Percentiles rank a stretch among this genome's conserved stretches.
These are phyloP conservation scores for Apiospora sp. DNA, from an alignment of 2,329 filamentous ascomycete genomes.

Conservation along the genomic window DNA sequence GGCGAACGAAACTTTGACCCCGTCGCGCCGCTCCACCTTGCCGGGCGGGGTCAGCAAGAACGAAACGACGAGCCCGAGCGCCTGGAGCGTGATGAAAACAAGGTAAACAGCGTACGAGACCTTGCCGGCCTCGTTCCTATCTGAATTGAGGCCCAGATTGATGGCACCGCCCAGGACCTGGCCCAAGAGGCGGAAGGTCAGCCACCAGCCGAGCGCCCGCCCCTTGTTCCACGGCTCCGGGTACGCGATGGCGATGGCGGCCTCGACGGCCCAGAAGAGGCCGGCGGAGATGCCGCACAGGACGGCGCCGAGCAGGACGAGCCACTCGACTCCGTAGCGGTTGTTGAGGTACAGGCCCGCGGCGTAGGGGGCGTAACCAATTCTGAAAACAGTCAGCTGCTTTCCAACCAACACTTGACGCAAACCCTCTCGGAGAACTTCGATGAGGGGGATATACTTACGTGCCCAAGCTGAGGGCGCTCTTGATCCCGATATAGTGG, in stretches of 20 bases:
- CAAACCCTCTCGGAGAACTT: neutral
- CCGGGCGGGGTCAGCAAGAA: slow-evolving; percentile 67
- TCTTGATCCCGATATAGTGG: slow-evolving; percentile 74
- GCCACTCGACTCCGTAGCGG: slow-evolving; percentile 73
- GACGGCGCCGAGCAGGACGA: slow-evolving; percentile 72
- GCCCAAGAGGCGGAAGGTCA: slow-evolving; percentile 64
- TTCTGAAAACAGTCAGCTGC: slow-evolving; percentile 37
- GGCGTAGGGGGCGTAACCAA: slow-evolving; percentile 76
- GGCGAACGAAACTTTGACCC: slow-evolving; percentile 64
- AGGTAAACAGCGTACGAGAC: slow-evolving; percentile 75
- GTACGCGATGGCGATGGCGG: slow-evolving; percentile 76
- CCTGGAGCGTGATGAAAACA: slow-evolving; percentile 76
- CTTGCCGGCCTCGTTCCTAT: slow-evolving; percentile 64
- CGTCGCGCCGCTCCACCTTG: slow-evolving; percentile 71
- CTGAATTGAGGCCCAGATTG: slow-evolving; percentile 71
- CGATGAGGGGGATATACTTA: slow-evolving; percentile 40
- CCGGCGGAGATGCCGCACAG: slow-evolving; percentile 75
- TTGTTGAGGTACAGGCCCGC: slow-evolving; percentile 78
- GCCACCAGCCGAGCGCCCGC: slow-evolving; percentile 72
- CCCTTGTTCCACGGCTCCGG: slow-evolving; percentile 74
- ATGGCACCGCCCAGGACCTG: slow-evolving; percentile 78
- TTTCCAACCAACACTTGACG: no score
- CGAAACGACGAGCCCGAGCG: slow-evolving; percentile 68
- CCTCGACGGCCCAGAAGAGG: slow-evolving; percentile 79
- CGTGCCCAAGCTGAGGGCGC: slow-evolving; percentile 75